Conservation (phyloP, 805 yeast species). For the Pichia californica region DNA sequence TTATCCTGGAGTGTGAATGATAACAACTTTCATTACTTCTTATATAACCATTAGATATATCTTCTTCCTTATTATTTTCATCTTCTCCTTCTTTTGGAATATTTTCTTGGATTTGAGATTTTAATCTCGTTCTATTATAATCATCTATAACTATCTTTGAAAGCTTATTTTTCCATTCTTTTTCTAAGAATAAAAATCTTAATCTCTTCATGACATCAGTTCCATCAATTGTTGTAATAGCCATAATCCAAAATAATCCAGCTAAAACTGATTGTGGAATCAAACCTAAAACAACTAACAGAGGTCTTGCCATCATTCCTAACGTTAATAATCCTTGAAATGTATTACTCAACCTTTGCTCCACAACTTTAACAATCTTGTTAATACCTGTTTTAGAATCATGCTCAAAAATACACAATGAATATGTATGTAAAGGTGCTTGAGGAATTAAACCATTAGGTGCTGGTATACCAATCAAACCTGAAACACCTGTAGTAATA, state of each 20-base stretch:
- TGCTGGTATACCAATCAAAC: constrained; percentile 86
- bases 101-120: not conserved
- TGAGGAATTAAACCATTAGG: constrained; percentile 97
- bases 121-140: not conserved
- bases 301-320: constrained; percentile 86
- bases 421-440: constrained; percentile 87
- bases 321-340: constrained; percentile 78
- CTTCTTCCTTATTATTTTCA: no score
- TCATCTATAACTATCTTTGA: constrained; percentile 1
- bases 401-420: constrained; percentile 54
- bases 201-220: constrained; percentile 61
- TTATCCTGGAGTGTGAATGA: no score
- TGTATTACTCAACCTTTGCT: constrained; percentile 81
- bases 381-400: constrained; percentile 27
- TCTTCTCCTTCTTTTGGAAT: not conserved
- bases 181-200: constrained; percentile 57
- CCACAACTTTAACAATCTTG: constrained; percentile 57
- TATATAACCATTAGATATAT: no score
- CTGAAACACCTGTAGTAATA: constrained; percentile 78
- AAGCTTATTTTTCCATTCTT: constrained; percentile 25
- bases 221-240: constrained; percentile 65
- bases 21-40: not conserved
- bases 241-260: constrained; percentile 93
- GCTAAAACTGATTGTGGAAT: constrained; percentile 93
- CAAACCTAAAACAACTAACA: constrained; percentile 68